Conservation (phyloP, 2,329 filamentous ascomycete genomes). For the Neofusicoccum cordaticola region DNA sequence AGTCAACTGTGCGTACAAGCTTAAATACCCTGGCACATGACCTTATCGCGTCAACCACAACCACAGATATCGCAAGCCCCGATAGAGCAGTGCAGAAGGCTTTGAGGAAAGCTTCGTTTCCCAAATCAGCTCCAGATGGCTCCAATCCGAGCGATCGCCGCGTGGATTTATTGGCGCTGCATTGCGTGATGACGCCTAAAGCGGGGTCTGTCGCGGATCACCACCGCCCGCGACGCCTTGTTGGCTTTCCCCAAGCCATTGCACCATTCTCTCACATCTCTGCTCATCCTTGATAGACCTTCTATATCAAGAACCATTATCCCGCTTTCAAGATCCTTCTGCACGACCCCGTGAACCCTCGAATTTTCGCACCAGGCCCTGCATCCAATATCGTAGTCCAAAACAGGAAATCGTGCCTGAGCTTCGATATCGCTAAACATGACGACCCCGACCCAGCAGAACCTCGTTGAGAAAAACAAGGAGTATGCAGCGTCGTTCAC, state of each 20-base stretch:
- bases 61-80: not conserved
- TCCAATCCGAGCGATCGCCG: not conserved
- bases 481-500: constrained; percentile 59
- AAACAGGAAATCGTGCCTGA: not conserved
- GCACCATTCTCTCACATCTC: not conserved
- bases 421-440: constrained; percentile 25
- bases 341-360: not conserved
- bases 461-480: constrained; percentile 57
- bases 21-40: not conserved
- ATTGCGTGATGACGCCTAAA: constrained; percentile 9
- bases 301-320: not conserved
- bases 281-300: not conserved
- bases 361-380: no score
- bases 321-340: not conserved
- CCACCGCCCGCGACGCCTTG: not conserved
- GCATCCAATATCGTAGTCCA: not conserved
- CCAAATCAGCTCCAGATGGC: not conserved
- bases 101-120: not conserved
- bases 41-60: not conserved
- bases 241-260: not conserved
- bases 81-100: not conserved
- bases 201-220: constrained; percentile 9
- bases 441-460: constrained; percentile 51
- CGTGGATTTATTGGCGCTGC: not conserved
- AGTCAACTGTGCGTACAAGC: not conserved